phyloP scores from a whole-genome alignment of 805 yeast genomes.

The Zygoascus biomembranicola region DNA sequence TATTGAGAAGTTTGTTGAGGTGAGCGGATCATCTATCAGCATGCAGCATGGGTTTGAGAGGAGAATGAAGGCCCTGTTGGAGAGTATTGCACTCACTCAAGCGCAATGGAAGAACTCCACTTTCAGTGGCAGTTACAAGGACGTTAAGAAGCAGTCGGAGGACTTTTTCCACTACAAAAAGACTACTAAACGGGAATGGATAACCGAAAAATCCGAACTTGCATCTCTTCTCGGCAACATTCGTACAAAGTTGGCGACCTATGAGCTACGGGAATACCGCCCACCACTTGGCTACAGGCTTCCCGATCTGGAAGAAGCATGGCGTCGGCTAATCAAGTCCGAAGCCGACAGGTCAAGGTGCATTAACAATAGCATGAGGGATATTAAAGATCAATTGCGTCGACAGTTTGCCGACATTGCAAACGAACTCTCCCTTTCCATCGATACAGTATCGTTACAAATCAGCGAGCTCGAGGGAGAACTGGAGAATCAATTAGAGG shows the following conservation, averaged over 20 bases:
- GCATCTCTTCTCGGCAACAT: constrained; percentile 30
- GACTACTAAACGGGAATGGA: constrained; percentile 30
- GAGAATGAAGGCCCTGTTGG: constrained; percentile 24
- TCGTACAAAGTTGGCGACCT: constrained; percentile 31
- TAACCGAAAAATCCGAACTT: constrained; percentile 30
- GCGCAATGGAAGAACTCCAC: constrained; percentile 23
- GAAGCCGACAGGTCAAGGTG: constrained; percentile 28
- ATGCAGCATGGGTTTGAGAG: constrained; percentile 29
- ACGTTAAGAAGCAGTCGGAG: constrained; percentile 22
- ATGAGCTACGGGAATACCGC: constrained; percentile 27
- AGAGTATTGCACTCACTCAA: constrained; percentile 17
- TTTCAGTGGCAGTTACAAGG: constrained; percentile 21
- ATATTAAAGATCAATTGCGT: constrained; percentile 28
- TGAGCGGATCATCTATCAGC: constrained; percentile 23
- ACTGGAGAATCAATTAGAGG: constrained; percentile 32
- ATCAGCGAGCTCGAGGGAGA: constrained; percentile 28
- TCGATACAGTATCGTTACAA: constrained; percentile 22
- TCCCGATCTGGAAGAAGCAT: constrained; percentile 24
- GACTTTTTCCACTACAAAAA: constrained; percentile 24
- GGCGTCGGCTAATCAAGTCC: constrained; percentile 26
- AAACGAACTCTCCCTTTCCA: constrained; percentile 22
- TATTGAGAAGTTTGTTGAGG: constrained; percentile 31
- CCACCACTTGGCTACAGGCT: constrained; percentile 29
- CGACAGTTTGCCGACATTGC: constrained; percentile 29
- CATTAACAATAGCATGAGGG: constrained; percentile 27